These are phyloP conservation scores for Podospora comata DNA, from an alignment of 495 filamentous ascomycete genomes.

Conservation along the genomic window DNA sequence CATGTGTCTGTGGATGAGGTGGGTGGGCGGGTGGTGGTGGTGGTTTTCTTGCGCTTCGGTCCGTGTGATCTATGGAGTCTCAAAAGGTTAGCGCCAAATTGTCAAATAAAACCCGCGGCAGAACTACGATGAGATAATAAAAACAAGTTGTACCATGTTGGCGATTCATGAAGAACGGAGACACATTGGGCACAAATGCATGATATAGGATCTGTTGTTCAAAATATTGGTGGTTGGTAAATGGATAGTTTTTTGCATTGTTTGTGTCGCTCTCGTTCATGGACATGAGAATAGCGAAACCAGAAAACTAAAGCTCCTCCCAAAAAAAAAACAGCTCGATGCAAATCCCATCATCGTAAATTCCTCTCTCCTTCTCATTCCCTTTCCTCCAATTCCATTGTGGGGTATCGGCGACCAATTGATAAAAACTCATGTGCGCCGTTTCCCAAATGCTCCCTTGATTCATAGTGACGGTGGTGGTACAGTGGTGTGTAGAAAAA, in stretches of 20 bases:
- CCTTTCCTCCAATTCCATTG: constrained; percentile 13
- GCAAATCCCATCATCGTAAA: neutral
- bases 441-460: constrained; percentile 22
- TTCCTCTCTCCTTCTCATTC: neutral
- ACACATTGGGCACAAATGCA: neutral
- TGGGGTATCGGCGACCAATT: constrained; percentile 25
- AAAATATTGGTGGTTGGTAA: neutral
- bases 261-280: neutral
- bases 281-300: constrained; percentile 4
- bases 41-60: neutral
- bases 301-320: constrained; percentile 4
- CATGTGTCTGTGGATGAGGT: too few species aligned
- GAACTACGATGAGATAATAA: neutral
- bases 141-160: neutral
- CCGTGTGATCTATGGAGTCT: neutral
- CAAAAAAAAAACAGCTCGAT: neutral
- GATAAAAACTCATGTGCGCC: constrained; percentile 27
- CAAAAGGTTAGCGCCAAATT: neutral
- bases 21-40: too few species aligned
- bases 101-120: neutral
- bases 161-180: neutral
- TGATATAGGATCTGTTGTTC: neutral
- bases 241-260: neutral
- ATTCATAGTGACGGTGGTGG: constrained; percentile 13
- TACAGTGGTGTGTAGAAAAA: constrained; percentile 23